Evolutionary conservation across 2,329 filamentous ascomycete species (phyloP).

Genomic region (Fusarium sp.): DNA sequence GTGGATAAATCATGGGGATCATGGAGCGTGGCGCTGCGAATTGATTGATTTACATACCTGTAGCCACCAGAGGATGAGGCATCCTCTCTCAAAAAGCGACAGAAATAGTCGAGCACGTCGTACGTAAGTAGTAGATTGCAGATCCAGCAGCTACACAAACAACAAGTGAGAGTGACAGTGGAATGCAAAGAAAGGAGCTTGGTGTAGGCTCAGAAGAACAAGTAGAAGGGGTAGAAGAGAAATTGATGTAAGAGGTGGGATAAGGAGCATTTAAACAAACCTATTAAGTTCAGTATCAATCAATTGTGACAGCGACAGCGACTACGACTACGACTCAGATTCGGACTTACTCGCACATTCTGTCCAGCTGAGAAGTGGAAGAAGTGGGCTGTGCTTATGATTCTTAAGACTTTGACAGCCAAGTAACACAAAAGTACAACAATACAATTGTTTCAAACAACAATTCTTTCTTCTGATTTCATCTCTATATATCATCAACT

Average conservation of each 20-base stretch:
- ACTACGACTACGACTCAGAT: constrained; percentile 25
- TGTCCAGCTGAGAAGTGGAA: not conserved
- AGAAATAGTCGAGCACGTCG: constrained; percentile 4
- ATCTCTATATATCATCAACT: not conserved
- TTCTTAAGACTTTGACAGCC: not conserved
- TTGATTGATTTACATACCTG: constrained; percentile 28
- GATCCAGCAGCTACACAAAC: not conserved
- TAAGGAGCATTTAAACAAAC: constrained; percentile 18
- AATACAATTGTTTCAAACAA: not conserved
- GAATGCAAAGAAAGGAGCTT: not conserved
- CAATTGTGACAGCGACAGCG: not conserved
- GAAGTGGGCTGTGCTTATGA: constrained; percentile 17
- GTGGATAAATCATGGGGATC: not conserved
- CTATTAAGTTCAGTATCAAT: constrained; percentile 6
- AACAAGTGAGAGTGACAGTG: not conserved
- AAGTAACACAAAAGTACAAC: not conserved
- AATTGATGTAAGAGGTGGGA: constrained; percentile 3
- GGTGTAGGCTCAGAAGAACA: not conserved
- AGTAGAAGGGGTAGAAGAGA: not conserved
- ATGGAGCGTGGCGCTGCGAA: not conserved
- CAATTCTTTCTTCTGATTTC: not conserved
- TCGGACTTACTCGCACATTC: constrained; percentile 6
- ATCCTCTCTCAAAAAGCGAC: constrained; percentile 4
- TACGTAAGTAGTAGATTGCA: not conserved
- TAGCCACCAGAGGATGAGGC: constrained; percentile 37